Percentiles rank a stretch among this genome's conserved stretches.
Evolutionary conservation across 148 eudicot genomes (phyloP).

Genomic region (Nyssa sinensis): DNA sequence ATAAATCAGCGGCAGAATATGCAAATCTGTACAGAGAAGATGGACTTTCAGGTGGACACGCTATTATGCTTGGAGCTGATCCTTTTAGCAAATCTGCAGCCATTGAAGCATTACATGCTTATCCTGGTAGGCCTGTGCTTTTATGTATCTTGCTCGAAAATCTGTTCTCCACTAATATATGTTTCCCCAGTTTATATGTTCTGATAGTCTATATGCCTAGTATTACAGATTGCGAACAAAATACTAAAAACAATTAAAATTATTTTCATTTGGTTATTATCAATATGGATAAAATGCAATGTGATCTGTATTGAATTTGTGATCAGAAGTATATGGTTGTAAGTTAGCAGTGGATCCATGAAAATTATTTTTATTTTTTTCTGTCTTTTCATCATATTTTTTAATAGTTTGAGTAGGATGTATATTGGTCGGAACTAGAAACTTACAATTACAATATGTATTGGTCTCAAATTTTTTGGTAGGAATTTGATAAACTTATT

Average conservation of each 20-base stretch:
- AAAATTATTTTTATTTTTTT: no score
- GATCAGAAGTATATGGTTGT: slow-evolving; percentile 3
- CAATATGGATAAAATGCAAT: neutral
- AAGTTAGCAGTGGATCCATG: neutral
- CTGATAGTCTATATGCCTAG: neutral
- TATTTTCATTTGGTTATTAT: neutral
- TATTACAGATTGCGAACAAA: neutral
- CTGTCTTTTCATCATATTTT: neutral
- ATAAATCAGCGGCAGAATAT: slow-evolving; percentile 78
- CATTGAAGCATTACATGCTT: slow-evolving; percentile 65
- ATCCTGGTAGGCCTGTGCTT: slow-evolving; percentile 56
- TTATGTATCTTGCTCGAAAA: neutral
- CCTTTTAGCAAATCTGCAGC: slow-evolving; percentile 70
- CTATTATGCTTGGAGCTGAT: slow-evolving; percentile 88
- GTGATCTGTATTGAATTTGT: neutral
- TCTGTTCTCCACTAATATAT: neutral
- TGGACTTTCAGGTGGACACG: slow-evolving; percentile 83
- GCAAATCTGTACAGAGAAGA: slow-evolving; percentile 76
- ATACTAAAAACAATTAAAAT: no score
- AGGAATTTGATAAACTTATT: neutral
- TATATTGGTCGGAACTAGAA: neutral
- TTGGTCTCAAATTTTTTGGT: no score
- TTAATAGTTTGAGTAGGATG: no score
- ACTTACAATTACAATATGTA: no score
- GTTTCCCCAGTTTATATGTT: neutral